Base-by-base conservation (phyloP, 192 early-diverging fungal genomes). In the Coemansia asiatica region DNA sequence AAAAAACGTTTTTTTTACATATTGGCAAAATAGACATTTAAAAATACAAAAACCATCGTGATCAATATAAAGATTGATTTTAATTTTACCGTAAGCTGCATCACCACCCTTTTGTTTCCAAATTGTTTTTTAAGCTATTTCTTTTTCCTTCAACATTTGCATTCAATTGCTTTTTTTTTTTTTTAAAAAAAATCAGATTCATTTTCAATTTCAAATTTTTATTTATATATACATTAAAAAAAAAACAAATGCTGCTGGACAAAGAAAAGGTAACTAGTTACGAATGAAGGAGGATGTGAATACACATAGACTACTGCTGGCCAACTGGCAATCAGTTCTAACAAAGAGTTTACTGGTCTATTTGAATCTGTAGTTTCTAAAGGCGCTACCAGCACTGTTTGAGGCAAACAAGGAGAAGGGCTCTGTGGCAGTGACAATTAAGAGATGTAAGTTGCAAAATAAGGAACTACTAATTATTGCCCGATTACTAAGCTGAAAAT, bases 321-420 rank as follows among this genome's bases (percentile, higher is more conserved):
- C 8, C 15, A 44, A 13, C 40, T 12, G 15, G 40, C 8, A 44
- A 12, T 12, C 10, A 9, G 40, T 44, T 44, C 40, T 51, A 29
- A 40, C 19, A 22, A 19, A 35, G 19, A 44, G 46, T 21, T 6
- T n/a, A 4, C 28, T 31, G 16, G 1, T 27, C 26, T 56, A 29
- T 28, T 26, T 53, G 22, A 29, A 15, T 10, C n/a, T 65, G 61
- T 79, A 79, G 76, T 79, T 79, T 67, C 38, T 79, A 33, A 63
- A 63, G 61, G 68, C 72, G 28, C 61, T 79, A 29, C 55, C 72
- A 23, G 61, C 47, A 47, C 68, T 79, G 58, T 79, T 79, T 36
- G 36, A 40, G 18, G 68, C 68, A 38, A 74, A 64, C 40, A 73
- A 64, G 55, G 76, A 79, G 28, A 49, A 54, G 56, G 76, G 76